Evolutionary conservation across 176 grass and related monocot species (phyloP).

Genomic region (Metroxylon sagu): DNA sequence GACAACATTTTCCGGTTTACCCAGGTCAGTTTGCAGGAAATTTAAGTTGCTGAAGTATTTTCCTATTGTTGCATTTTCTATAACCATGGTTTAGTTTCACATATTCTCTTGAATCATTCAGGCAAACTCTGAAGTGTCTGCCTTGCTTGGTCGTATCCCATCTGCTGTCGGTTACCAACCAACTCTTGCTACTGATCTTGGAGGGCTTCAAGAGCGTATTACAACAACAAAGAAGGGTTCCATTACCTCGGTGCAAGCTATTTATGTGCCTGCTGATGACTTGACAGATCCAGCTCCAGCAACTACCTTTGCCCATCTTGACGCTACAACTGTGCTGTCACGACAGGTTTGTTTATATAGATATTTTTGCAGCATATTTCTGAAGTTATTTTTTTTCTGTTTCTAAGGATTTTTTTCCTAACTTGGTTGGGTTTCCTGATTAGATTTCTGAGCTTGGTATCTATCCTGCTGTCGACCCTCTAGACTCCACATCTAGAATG

Average conservation of each 20-base stretch:
- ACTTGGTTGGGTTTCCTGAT: too few species aligned
- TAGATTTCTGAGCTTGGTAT: slow-evolving; percentile 2
- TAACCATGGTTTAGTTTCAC: background rate
- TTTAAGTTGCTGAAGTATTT: too few species aligned
- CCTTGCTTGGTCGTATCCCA: background rate
- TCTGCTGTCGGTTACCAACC: slow-evolving; percentile 3
- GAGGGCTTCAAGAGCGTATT: too few species aligned
- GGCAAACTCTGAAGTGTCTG: slow-evolving; percentile 10
- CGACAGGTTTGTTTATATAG: too few species aligned
- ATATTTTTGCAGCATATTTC: too few species aligned
- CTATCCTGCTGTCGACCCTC: too few species aligned
- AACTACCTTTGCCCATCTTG: slow-evolving; percentile 3
- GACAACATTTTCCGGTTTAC: too few species aligned
- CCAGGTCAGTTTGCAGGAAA: too few species aligned
- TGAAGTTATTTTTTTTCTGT: too few species aligned
- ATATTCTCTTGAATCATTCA: background rate
- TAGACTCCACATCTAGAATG: slow-evolving; percentile 2
- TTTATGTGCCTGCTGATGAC: slow-evolving; percentile 9
- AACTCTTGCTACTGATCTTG: background rate
- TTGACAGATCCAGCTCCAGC: slow-evolving; percentile 2
- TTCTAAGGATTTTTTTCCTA: too few species aligned
- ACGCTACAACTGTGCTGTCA: background rate
- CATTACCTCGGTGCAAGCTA: background rate
- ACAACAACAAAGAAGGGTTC: background rate
- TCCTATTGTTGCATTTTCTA: too few species aligned